Evolutionary conservation across 148 eudicot genomes (phyloP).

Genomic region (Rheum nobile): DNA sequence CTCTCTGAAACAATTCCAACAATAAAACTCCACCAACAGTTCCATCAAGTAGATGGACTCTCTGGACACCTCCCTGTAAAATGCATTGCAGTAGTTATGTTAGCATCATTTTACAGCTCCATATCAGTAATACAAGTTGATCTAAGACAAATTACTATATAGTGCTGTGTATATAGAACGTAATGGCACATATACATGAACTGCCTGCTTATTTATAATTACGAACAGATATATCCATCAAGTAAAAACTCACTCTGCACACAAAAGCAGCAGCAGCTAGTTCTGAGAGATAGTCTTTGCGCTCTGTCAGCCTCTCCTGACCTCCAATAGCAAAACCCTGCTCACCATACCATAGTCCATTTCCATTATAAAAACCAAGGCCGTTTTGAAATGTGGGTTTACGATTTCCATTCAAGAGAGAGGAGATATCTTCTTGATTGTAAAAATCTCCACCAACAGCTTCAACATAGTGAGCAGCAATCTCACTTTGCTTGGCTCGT

Average conservation of each 20-base stretch:
- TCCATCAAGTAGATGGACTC: slow-evolving; percentile 91
- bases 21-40: slow-evolving; percentile 72
- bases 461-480: slow-evolving; percentile 90
- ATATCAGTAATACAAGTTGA: background rate
- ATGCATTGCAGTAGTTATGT: background rate
- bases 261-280: slow-evolving; percentile 99
- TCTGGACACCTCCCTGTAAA: slow-evolving; percentile 85
- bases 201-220: background rate
- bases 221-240: background rate
- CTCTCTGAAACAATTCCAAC: slow-evolving; percentile 81
- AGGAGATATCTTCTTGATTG: slow-evolving; percentile 22
- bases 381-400: slow-evolving; percentile 77
- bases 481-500: slow-evolving; percentile 91
- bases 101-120: background rate
- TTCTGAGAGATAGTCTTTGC: slow-evolving; percentile 81
- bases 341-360: slow-evolving; percentile 72
- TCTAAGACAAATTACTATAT: background rate
- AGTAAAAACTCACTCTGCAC: slow-evolving; percentile 65
- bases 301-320: slow-evolving; percentile 71
- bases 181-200: background rate
- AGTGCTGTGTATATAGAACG: background rate
- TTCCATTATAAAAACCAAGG: slow-evolving; percentile 87
- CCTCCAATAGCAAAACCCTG: slow-evolving; percentile 98
- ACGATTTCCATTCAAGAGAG: slow-evolving; percentile 30
- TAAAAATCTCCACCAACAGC: slow-evolving; percentile 58